A percentile compares a stretch with the other conserved stretches of the same genome.
These are phyloP conservation scores for Neobulgaria alba DNA, from an alignment of 2,329 filamentous ascomycete genomes.

Conservation along the genomic window DNA sequence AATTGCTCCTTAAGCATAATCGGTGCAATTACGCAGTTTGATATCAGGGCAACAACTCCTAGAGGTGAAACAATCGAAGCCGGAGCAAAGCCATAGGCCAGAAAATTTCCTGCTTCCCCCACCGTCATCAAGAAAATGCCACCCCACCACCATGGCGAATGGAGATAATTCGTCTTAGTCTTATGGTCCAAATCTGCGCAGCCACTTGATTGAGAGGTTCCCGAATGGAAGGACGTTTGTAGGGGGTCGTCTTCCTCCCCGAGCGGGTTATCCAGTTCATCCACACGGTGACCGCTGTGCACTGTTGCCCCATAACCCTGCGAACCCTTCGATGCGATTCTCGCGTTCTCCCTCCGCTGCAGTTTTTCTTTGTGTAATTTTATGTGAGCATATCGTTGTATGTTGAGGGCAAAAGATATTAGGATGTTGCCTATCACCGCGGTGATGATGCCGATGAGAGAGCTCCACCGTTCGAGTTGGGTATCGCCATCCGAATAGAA, in stretches of 20 bases:
- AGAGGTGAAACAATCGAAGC: constrained; percentile 95
- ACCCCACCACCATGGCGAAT: constrained; percentile 92
- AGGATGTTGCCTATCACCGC: constrained; percentile 89
- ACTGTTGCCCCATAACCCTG: constrained; percentile 33
- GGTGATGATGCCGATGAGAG: constrained; percentile 87
- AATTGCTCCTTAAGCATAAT: constrained; percentile 90
- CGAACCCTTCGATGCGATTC: constrained; percentile 34
- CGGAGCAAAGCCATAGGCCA: constrained; percentile 95
- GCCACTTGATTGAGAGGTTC: constrained; percentile 32
- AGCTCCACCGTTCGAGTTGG: constrained; percentile 68
- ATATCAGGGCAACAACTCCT: constrained; percentile 92
- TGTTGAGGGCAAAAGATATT: constrained; percentile 92
- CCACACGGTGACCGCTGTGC: constrained; percentile 14
- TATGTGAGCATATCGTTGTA: constrained; percentile 92
- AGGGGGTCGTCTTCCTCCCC: constrained; percentile 44
- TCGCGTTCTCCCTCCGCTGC: constrained; percentile 46
- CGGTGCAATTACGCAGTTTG: constrained; percentile 94
- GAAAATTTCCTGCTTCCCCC: constrained; percentile 90
- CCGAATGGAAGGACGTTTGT: constrained; percentile 41
- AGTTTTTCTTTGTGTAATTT: constrained; percentile 65
- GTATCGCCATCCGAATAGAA: constrained; percentile 31
- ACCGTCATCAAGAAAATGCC: constrained; percentile 88
- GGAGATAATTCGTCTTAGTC: constrained; percentile 61
- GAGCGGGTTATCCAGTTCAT: constrained; percentile 28
- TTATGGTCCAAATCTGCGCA: constrained; percentile 29